A percentile compares a stretch with the other conserved stretches of the same genome.
These are phyloP conservation scores for Salix udensis DNA, from an alignment of 345 rosid genomes.

Conservation along the genomic window DNA sequence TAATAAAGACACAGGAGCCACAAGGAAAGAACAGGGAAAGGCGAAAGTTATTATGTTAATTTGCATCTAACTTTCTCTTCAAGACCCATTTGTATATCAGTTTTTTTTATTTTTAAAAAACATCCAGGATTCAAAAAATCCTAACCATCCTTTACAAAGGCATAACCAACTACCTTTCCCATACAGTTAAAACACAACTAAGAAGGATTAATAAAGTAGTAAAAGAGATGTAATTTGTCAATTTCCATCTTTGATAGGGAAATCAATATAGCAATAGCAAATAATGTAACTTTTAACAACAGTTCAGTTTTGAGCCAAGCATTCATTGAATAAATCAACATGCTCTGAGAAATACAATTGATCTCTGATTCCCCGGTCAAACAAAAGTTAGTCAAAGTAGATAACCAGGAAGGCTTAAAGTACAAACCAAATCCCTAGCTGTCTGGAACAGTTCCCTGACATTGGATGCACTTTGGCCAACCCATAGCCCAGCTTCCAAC, in stretches of 20 bases:
- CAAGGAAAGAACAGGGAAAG: neutral
- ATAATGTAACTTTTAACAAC: neutral
- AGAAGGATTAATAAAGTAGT: no score
- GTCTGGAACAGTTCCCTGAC: slow-evolving; percentile 96
- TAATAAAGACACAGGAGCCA: neutral
- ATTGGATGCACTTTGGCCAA: slow-evolving; percentile 97
- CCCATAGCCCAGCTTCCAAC: slow-evolving; percentile 96
- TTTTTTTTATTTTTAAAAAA: no score
- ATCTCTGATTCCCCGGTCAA: neutral
- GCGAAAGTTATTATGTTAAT: neutral
- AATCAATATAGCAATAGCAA: neutral
- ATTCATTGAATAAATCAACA: neutral
- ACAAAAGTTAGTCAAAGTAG: neutral
- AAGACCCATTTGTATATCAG: no score
- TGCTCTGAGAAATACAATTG: neutral
- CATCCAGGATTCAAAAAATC: no score
- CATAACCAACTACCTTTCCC: no score
- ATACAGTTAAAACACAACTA: no score
- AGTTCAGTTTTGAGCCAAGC: neutral
- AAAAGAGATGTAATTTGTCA: neutral
- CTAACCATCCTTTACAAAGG: no score
- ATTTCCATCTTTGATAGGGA: neutral
- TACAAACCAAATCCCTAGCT: slow-evolving; percentile 83
- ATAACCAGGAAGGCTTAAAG: slow-evolving; percentile 23
- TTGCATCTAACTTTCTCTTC: neutral